Percentiles rank a stretch among this genome's conserved stretches.
Conservation (phyloP, 2,329 filamentous ascomycete species). For the Diaporthe longicolla region DNA sequence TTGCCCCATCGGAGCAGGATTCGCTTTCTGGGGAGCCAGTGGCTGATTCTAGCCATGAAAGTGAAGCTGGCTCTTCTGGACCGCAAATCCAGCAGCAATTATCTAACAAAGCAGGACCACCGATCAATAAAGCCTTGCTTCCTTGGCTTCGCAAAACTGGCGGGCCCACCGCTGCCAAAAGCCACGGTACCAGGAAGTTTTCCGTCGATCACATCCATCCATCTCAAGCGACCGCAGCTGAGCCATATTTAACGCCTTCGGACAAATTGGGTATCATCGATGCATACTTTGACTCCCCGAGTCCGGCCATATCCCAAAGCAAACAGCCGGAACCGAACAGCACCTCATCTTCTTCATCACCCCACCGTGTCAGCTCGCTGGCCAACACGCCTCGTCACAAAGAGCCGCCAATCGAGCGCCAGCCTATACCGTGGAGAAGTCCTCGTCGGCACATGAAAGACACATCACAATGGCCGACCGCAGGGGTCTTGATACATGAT, state of each 20-base stretch:
- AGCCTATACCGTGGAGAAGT: slow-evolving; percentile 39
- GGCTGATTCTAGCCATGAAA: background rate
- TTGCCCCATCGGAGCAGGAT: slow-evolving; percentile 38
- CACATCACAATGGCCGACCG: slow-evolving; percentile 43
- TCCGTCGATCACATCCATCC: slow-evolving; percentile 40
- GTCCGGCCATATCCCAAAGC: background rate
- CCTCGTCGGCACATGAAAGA: slow-evolving; percentile 42
- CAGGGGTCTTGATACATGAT: slow-evolving; percentile 43
- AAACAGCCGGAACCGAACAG: slow-evolving; percentile 15
- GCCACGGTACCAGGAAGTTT: slow-evolving; percentile 32
- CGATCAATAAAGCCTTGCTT: slow-evolving; percentile 29
- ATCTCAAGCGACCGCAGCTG: slow-evolving; percentile 34
- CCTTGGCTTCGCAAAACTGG: slow-evolving; percentile 38
- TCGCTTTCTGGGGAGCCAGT: background rate
- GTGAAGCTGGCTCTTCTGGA: background rate
- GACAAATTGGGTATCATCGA: slow-evolving; percentile 38
- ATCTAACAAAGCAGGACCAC: background rate
- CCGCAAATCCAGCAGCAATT: background rate
- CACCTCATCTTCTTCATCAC: slow-evolving; percentile 5
- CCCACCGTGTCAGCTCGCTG: background rate
- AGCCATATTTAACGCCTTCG: slow-evolving; percentile 37
- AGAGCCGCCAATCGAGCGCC: slow-evolving; percentile 17
- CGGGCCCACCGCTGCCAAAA: background rate
- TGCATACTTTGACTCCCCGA: slow-evolving; percentile 40
- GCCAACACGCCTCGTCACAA: slow-evolving; percentile 29